Evolutionary conservation across 1,139 yeast species (phyloP).

Genomic region (Candida frijolesensis): DNA sequence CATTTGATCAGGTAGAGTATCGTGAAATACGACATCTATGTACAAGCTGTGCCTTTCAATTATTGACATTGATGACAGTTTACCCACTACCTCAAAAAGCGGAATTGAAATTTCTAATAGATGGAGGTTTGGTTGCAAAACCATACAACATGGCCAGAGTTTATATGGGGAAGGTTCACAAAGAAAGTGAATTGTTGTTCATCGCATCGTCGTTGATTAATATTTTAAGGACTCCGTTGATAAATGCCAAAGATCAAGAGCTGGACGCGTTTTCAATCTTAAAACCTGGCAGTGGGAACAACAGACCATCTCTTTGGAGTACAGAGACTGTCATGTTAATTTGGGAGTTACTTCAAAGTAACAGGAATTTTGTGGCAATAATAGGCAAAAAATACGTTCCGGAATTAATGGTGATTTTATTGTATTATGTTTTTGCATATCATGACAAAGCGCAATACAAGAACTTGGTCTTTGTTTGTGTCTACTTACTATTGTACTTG

Average conservation of each 20-base stretch:
- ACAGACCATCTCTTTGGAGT: conserved; percentile 52
- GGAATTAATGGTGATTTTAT: conserved; percentile 55
- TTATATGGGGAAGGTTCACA: conserved; percentile 54
- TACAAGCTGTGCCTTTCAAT: conserved; percentile 61
- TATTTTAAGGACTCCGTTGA: conserved; percentile 49
- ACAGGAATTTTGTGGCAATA: conserved; percentile 51
- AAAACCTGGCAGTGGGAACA: conserved; percentile 14
- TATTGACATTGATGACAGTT: conserved; percentile 61
- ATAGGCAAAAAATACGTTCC: conserved; percentile 52
- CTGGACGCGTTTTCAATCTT: conserved; percentile 20
- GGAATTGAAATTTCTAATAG: conserved; percentile 44
- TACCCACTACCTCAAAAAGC: conserved; percentile 57
- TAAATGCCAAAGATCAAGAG: conserved; percentile 18
- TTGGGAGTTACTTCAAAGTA: conserved; percentile 81
- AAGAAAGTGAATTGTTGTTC: conserved; percentile 54
- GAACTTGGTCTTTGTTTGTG: conserved; percentile 58
- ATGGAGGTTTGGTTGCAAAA: conserved; percentile 23
- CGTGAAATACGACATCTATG: conserved; percentile 54
- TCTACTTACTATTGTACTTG: conserved; percentile 62
- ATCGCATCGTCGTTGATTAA: conserved; percentile 48
- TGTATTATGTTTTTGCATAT: conserved; percentile 60
- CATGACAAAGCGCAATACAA: conserved; percentile 28
- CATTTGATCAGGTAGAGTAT: conserved; percentile 26
- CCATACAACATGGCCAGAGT: conserved; percentile 53
- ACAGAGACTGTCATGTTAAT: conserved; percentile 60